Conservation (phyloP, 2,329 filamentous ascomycete species). For the Colletotrichum graminicola region DNA sequence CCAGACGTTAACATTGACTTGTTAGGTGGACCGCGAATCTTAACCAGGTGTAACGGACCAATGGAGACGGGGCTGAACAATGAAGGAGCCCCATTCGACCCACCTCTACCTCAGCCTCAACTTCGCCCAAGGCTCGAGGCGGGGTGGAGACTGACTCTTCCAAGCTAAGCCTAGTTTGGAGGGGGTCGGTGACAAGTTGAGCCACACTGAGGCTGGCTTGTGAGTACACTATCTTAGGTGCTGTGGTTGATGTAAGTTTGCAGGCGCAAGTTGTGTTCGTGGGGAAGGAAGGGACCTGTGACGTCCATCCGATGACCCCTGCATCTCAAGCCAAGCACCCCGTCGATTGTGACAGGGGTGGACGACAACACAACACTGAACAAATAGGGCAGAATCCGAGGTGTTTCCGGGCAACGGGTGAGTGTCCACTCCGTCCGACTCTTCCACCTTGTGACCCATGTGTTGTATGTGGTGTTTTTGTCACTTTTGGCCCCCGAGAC, state of each 20-base stretch:
- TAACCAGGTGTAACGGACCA: slow-evolving; percentile 5
- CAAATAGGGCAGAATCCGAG: slow-evolving; percentile 13
- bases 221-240: no score
- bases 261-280: slow-evolving; percentile 4
- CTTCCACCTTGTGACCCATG: slow-evolving; percentile 15
- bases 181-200: not conserved
- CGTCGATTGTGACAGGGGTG: slow-evolving; percentile 33
- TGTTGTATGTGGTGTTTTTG: not conserved
- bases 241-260: slow-evolving; percentile 4
- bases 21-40: slow-evolving; percentile 6
- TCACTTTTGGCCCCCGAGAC: slow-evolving; percentile 18
- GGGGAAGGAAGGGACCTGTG: slow-evolving; percentile 32
- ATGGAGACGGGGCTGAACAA: not conserved
- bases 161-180: not conserved
- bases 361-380: slow-evolving; percentile 1
- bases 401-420: slow-evolving; percentile 42
- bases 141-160: not conserved
- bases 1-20: slow-evolving; percentile 21
- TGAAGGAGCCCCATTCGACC: not conserved
- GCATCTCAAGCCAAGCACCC: slow-evolving; percentile 27
- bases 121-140: not conserved
- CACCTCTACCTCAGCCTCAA: slow-evolving; percentile 33
- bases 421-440: slow-evolving; percentile 32
- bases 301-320: slow-evolving; percentile 36
- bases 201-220: slow-evolving; percentile 21